Base-by-base conservation (phyloP, 306 rosid genomes). In the Acacia acuminata region DNA sequence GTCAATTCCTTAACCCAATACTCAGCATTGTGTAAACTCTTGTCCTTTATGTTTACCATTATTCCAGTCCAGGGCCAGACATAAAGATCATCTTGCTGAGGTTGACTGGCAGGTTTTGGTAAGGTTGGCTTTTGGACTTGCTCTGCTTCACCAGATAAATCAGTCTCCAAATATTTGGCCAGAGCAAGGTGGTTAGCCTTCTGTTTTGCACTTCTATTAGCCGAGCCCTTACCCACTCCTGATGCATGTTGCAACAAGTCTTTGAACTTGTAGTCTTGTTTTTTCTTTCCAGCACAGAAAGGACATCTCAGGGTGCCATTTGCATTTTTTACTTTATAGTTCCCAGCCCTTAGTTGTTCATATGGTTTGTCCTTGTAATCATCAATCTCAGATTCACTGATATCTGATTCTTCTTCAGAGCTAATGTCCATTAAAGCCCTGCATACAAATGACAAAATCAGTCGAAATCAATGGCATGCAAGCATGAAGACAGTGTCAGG, bases 21-120 rank as follows among this genome's bases (percentile, higher is more conserved):
- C 25, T 63, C 80, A 78, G 98, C 81, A 81, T 90, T 91, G 48
- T 82, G 76, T 25, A 72, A 32, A 8, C 2, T 77, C 45, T 86
- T 78, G 32, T 71, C 75, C 75, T 53, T 51, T 47, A 96, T 86
- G 82, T 92, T 92, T 30, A 91, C 89, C 68, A 96, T 48, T 16
- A 96, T 84, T 64, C 98, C 97, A 44, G 90, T 96, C 99, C 99
- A 96, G 4, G 99, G 99, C 99, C 98, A 96, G 63, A 92, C 97
- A 50, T 88, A 94, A 6, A 83, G 87, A 34, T 94, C 92, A 56
- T 87, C 94, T 77, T 78, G 83, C 68, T 84, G 88, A 6, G 86
- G 79, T 76, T 78, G 90, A 68, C 69, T 32, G 43, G 86, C 87
- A 34, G 90, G 83, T 56, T 56, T 22, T 10, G 88, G 82, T 77